These are phyloP conservation scores for Citrus cavaleriei DNA, from an alignment of 345 rosid genomes.

Conservation along the genomic window DNA sequence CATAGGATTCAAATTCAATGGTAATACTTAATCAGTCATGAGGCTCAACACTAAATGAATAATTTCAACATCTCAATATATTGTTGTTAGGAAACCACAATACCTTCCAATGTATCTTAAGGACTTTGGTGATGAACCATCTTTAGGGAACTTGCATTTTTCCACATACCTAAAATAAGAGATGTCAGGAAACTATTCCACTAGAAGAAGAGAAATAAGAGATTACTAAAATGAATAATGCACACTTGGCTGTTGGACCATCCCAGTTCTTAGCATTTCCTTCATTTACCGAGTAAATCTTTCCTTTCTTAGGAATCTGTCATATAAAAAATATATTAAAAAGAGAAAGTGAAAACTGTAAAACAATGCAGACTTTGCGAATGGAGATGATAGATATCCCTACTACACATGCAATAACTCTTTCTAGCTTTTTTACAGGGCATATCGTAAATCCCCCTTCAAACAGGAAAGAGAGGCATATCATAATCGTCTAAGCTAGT, in stretches of 20 bases:
- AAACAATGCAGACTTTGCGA: background rate
- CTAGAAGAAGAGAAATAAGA: background rate
- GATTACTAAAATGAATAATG: background rate
- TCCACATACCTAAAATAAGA: slow-evolving; percentile 65
- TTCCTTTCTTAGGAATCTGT: slow-evolving; percentile 91
- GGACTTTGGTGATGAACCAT: slow-evolving; percentile 85
- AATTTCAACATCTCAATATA: background rate
- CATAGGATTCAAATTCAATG: background rate
- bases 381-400: background rate
- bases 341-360: slow-evolving; percentile 2
- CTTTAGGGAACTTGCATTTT: slow-evolving; percentile 90
- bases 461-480: background rate
- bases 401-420: background rate
- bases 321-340: background rate
- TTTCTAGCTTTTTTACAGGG: too few relatives aligned
- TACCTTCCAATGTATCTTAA: slow-evolving; percentile 97
- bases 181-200: slow-evolving; percentile 1
- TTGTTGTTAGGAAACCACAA: background rate
- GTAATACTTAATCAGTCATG: background rate
- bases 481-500: too few relatives aligned
- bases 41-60: background rate
- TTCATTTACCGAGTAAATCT: slow-evolving; percentile 95
- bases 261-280: slow-evolving; percentile 99
- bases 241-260: slow-evolving; percentile 85
- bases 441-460: too few relatives aligned